These are phyloP conservation scores for Pistacia atlantica DNA, from an alignment of 345 rosid genomes.

Conservation along the genomic window DNA sequence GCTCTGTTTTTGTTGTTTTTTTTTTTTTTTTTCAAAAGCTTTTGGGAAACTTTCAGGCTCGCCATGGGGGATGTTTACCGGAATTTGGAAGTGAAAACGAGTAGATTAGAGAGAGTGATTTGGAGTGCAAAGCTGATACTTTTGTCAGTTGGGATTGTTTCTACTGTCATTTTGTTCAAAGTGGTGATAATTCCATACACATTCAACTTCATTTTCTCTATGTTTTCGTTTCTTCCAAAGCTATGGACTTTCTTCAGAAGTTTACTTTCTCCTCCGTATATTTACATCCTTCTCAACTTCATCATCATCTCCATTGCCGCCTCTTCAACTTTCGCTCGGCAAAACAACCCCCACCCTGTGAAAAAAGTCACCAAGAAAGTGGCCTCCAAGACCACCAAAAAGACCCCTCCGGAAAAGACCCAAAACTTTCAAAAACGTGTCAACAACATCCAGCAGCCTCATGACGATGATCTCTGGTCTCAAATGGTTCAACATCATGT, in stretches of 20 bases:
- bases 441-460: not conserved
- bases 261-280: slow-evolving; percentile 49
- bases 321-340: slow-evolving; percentile 32
- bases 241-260: slow-evolving; percentile 32
- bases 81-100: slow-evolving; percentile 5
- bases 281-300: slow-evolving; percentile 49
- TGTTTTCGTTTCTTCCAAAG: slow-evolving; percentile 26
- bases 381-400: not conserved
- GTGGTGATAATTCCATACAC: slow-evolving; percentile 37
- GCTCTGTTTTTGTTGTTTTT: not conserved
- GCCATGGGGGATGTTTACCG: slow-evolving; percentile 29
- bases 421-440: not conserved
- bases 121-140: slow-evolving; percentile 37
- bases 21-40: not conserved
- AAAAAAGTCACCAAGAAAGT: not conserved
- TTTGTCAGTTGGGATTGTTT: slow-evolving; percentile 33
- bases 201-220: slow-evolving; percentile 23
- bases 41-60: not conserved
- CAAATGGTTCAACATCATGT: not conserved
- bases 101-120: slow-evolving; percentile 26
- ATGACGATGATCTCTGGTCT: not conserved
- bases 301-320: slow-evolving; percentile 50
- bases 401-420: not conserved
- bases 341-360: slow-evolving; percentile 1
- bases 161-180: slow-evolving; percentile 38